Percentiles rank a stretch among this genome's conserved stretches.
Conservation (phyloP, 495 filamentous ascomycete species). For the Hypoxylon crocopeplum region DNA sequence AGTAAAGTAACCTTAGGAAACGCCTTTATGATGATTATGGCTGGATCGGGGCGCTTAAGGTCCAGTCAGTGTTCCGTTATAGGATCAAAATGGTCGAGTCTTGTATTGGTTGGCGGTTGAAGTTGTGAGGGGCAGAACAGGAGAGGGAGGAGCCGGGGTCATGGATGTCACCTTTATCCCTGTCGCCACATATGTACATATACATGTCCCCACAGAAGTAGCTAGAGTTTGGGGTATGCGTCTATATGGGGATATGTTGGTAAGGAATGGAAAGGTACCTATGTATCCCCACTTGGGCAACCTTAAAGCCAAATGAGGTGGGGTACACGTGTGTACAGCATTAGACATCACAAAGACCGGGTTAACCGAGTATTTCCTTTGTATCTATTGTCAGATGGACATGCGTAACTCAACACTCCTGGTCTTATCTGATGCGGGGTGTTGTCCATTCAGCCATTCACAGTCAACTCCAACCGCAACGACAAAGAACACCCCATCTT, state of each 20-base stretch:
- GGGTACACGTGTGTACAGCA: background rate
- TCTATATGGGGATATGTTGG: constrained; percentile 8
- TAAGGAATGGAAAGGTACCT: background rate
- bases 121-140: too few species aligned
- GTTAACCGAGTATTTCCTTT: too few species aligned
- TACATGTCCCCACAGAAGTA: too few species aligned
- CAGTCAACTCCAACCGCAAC: constrained; percentile 14
- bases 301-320: background rate
- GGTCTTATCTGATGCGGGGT: constrained; percentile 42
- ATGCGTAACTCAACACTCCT: constrained; percentile 26
- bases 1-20: constrained; percentile 12
- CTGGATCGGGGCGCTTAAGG: constrained; percentile 22
- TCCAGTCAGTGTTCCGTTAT: constrained; percentile 23
- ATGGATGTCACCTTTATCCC: too few species aligned
- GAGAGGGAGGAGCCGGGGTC: too few species aligned
- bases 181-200: background rate
- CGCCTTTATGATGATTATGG: constrained; percentile 12
- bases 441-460: constrained; percentile 27
- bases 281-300: background rate
- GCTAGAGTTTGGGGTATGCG: too few species aligned
- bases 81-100: constrained; percentile 21
- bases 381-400: too few species aligned
- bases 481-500: constrained; percentile 15
- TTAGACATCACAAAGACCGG: background rate
- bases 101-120: too few species aligned